Base-by-base conservation (phyloP, 768 basidiomycete species). In the Kwoniella sp. region DNA sequence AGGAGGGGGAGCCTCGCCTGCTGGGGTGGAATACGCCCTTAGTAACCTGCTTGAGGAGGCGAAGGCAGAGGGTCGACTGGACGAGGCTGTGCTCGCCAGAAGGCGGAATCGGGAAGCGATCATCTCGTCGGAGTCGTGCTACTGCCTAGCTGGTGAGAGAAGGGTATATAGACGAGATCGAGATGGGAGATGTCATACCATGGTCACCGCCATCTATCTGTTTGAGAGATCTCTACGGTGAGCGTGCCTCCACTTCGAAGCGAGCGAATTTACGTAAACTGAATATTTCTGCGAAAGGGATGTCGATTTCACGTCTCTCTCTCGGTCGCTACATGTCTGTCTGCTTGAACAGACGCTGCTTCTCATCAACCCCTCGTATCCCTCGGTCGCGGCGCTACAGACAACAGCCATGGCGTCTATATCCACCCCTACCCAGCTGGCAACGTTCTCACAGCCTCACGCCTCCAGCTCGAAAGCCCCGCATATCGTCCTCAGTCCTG, bases 381-480 rank as follows among this genome's bases (percentile, higher is more conserved):
- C n/a, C n/a, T n/a, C n/a, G n/a, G n/a, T n/a, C n/a, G n/a, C n/a
- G n/a, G n/a, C n/a, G n/a, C n/a, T n/a, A n/a, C n/a, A n/a, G n/a
- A n/a, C n/a, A n/a, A n/a, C n/a, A n/a, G n/a, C n/a, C 4, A 54
- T 54, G 52, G 43, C 65, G 3, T 59, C 58, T 0, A 63, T 70
- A 56, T 60, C 63, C 12, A 28, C 67, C 3, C 69, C 69, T 1
- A 67, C 69, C 2, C 48, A 60, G 8, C 55, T 73, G 25, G 71
- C 67, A 34, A 67, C 67, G 4, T 73, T 71, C 49, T 47, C 67
- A 27, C 53, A 48, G n/a, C 53, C 66, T 7, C 69, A 68, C 28
- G 67, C 67, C 17, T 67, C 62, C 6, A 61, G 60, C 17, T 69
- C 67, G 10, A 69, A 62, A 31, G 28, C 45, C 7, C 52, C 56